Conservation (phyloP, 2,329 filamentous ascomycete species). For the Cercospora sojina region DNA sequence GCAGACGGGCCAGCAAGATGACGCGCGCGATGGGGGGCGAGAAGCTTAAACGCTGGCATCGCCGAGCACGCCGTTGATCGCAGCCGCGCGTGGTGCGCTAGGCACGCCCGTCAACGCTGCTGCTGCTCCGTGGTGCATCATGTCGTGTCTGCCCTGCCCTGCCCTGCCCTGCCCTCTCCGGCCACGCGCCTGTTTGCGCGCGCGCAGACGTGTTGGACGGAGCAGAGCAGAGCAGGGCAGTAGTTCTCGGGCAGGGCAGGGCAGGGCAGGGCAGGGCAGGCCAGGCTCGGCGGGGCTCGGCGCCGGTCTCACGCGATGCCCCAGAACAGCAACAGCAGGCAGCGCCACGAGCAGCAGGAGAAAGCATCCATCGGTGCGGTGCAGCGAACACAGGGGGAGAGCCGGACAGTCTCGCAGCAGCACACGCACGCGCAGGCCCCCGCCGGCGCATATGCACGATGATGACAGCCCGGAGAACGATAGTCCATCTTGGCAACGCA, state of each 20-base stretch:
- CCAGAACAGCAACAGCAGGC: neutral
- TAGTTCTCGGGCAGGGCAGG: too few species aligned
- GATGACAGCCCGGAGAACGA: neutral
- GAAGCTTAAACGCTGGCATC: neutral
- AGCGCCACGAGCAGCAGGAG: neutral
- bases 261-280: neutral
- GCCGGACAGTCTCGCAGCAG: too few species aligned
- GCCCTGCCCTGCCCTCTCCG: too few species aligned
- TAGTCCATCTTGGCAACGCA: neutral
- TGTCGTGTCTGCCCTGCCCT: neutral
- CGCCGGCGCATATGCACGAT: neutral
- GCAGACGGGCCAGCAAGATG: neutral
- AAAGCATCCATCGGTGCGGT: too few species aligned
- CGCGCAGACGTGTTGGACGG: neutral
- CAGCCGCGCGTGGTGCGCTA: neutral
- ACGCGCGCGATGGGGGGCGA: neutral
- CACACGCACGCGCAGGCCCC: too few species aligned
- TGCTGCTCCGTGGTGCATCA: neutral
- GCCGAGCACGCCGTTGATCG: neutral
- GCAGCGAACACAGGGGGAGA: neutral
- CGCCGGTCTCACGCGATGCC: neutral
- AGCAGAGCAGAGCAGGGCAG: too few species aligned
- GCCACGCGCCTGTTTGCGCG: neutral
- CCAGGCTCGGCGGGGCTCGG: neutral
- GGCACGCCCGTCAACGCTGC: neutral